phyloP scores from a whole-genome alignment of 305 asterid species.

The Striga hermonthica region DNA sequence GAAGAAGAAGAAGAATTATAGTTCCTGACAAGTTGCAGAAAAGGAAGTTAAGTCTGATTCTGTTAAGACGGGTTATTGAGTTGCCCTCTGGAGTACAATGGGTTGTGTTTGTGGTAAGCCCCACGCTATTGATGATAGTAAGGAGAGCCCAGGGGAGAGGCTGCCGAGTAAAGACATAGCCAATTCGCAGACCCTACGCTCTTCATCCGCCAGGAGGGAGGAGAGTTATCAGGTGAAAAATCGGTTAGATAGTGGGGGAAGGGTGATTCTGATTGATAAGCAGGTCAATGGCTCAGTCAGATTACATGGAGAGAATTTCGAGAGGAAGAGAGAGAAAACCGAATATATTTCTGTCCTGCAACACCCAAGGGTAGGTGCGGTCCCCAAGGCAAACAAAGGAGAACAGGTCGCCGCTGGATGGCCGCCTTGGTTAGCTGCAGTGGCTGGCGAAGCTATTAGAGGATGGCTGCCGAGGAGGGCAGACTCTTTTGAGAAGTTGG shows the following conservation, averaged over 20 bases:
- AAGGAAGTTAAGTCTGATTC: slow-evolving; percentile 32
- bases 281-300: slow-evolving; percentile 60
- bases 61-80: slow-evolving; percentile 40
- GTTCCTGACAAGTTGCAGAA: slow-evolving; percentile 32
- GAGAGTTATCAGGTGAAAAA: slow-evolving; percentile 55
- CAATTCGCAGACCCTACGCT: slow-evolving; percentile 47
- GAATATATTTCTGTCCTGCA: slow-evolving; percentile 44
- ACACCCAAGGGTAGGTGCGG: slow-evolving; percentile 53
- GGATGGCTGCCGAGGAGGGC: slow-evolving; percentile 98
- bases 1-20: slow-evolving; percentile 26
- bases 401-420: slow-evolving; percentile 95
- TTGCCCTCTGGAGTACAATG: slow-evolving; percentile 48
- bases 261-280: slow-evolving; percentile 55
- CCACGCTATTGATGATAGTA: slow-evolving; percentile 68
- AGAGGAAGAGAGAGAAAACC: slow-evolving; percentile 65
- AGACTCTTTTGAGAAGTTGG: slow-evolving; percentile 88
- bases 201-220: slow-evolving; percentile 63
- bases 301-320: slow-evolving; percentile 54
- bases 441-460: slow-evolving; percentile 92
- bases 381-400: slow-evolving; percentile 63
- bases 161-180: slow-evolving; percentile 47
- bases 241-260: slow-evolving; percentile 58
- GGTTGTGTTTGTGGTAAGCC: slow-evolving; percentile 80
- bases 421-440: slow-evolving; percentile 96
- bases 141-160: slow-evolving; percentile 74